These are phyloP conservation scores for Fraxinus sp. DNA, from an alignment of 305 asterid genomes.

Conservation along the genomic window DNA sequence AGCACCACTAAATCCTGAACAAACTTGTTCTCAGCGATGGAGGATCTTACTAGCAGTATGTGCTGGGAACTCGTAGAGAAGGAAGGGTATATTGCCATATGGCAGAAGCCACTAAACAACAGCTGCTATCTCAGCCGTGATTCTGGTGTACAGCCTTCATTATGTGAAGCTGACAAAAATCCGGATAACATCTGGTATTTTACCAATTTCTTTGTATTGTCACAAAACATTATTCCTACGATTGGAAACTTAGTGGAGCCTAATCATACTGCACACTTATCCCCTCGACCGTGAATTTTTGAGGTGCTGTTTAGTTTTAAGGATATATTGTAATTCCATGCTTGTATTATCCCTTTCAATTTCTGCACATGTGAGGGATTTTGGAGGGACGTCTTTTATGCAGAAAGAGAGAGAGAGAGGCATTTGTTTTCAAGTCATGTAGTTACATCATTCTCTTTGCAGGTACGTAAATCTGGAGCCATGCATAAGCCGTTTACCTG, in stretches of 20 bases:
- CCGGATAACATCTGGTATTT: slow-evolving; percentile 61
- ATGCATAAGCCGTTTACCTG: slow-evolving; percentile 57
- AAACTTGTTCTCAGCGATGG: slow-evolving; percentile 45
- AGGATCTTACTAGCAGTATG: slow-evolving; percentile 42
- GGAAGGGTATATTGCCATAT: slow-evolving; percentile 48
- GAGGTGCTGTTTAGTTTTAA: neutral
- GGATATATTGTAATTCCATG: neutral
- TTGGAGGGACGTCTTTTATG: neutral
- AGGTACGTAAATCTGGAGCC: slow-evolving; percentile 42
- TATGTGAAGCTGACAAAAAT: slow-evolving; percentile 43
- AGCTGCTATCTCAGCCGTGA: slow-evolving; percentile 54
- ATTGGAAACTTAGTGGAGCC: neutral
- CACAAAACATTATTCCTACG: neutral
- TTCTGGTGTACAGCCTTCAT: slow-evolving; percentile 36
- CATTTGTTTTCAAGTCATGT: neutral
- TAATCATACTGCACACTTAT: neutral
- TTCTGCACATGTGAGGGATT: neutral
- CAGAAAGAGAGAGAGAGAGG: neutral
- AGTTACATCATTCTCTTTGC: slow-evolving; percentile 4
- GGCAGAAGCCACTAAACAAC: slow-evolving; percentile 63
- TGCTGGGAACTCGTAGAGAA: slow-evolving; percentile 60
- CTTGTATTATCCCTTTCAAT: neutral
- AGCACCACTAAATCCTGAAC: neutral
- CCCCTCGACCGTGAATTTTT: neutral
- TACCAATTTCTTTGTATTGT: neutral